phyloP scores from a whole-genome alignment of 2,329 filamentous ascomycete genomes.

The Macrophomina pseudophaseolina region DNA sequence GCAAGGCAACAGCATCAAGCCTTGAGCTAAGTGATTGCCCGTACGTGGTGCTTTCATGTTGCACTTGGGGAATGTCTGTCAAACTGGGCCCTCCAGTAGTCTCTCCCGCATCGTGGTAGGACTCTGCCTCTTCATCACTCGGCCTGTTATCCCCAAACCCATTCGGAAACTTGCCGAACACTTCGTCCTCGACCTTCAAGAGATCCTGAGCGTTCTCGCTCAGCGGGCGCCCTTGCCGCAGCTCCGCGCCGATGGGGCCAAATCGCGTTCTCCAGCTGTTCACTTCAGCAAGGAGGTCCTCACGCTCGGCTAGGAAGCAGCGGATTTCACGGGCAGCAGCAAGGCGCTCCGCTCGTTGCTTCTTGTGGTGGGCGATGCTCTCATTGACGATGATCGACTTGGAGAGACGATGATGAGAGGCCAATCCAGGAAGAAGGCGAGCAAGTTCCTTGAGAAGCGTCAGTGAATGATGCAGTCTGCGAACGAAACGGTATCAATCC shows the following conservation, averaged over 20 bases:
- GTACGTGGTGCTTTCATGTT: neutral
- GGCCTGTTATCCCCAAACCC: slow-evolving; percentile 33
- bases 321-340: slow-evolving; percentile 28
- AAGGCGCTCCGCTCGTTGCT: slow-evolving; percentile 28
- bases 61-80: neutral
- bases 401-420: slow-evolving; percentile 31
- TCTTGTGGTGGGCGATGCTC: slow-evolving; percentile 30
- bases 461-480: neutral
- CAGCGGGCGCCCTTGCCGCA: slow-evolving; percentile 24
- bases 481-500: too few relatives aligned
- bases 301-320: slow-evolving; percentile 30
- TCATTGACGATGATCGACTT: slow-evolving; percentile 34
- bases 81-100: neutral
- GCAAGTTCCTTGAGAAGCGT: slow-evolving; percentile 31
- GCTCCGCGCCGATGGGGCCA: neutral
- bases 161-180: slow-evolving; percentile 32
- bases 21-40: neutral
- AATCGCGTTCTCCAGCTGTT: slow-evolving; percentile 30
- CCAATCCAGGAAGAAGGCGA: slow-evolving; percentile 31
- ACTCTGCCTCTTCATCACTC: slow-evolving; percentile 25
- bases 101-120: neutral
- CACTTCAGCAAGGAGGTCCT: slow-evolving; percentile 31
- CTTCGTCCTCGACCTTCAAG: slow-evolving; percentile 29
- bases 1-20: neutral
- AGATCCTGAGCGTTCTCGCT: slow-evolving; percentile 25